phyloP scores from a whole-genome alignment of 2,329 filamentous ascomycete genomes.

The Fusarium pseudocircinatum region DNA sequence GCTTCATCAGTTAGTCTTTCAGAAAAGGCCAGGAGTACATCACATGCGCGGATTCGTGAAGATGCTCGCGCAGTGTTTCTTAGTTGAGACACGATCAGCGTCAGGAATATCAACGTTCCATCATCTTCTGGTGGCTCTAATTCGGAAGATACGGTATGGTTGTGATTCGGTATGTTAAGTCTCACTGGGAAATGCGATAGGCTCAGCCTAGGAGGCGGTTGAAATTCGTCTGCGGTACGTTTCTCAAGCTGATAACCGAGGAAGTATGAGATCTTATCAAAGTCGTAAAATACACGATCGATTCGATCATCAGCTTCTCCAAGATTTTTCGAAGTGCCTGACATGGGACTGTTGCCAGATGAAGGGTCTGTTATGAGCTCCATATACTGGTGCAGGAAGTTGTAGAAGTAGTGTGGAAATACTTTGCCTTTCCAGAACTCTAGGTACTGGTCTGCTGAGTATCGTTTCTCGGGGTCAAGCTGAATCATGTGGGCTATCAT shows the following conservation, averaged over 20 bases:
- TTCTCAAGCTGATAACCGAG: slow-evolving; percentile 75
- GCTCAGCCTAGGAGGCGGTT: slow-evolving; percentile 55
- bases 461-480: slow-evolving; percentile 88
- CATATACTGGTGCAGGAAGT: slow-evolving; percentile 98
- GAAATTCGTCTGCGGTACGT: slow-evolving; percentile 42
- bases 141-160: slow-evolving; percentile 71
- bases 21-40: slow-evolving; percentile 89
- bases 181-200: slow-evolving; percentile 80
- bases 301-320: slow-evolving; percentile 94
- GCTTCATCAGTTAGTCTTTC: slow-evolving; percentile 94
- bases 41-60: slow-evolving; percentile 88
- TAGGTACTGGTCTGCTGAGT: slow-evolving; percentile 92
- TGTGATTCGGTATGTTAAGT: slow-evolving; percentile 86
- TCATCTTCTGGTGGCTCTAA: slow-evolving; percentile 77
- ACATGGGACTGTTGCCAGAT: slow-evolving; percentile 77
- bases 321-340: slow-evolving; percentile 73
- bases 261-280: slow-evolving; percentile 97
- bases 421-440: slow-evolving; percentile 92
- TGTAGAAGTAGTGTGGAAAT: slow-evolving; percentile 97
- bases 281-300: slow-evolving; percentile 90
- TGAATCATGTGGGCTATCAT: slow-evolving; percentile 97
- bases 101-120: slow-evolving; percentile 91
- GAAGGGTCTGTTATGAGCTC: slow-evolving; percentile 91
- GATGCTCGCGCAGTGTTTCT: slow-evolving; percentile 88
- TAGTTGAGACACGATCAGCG: slow-evolving; percentile 86